Evolutionary conservation across 768 basidiomycete genomes (phyloP).

Genomic region (Macrocybe gigantea): DNA sequence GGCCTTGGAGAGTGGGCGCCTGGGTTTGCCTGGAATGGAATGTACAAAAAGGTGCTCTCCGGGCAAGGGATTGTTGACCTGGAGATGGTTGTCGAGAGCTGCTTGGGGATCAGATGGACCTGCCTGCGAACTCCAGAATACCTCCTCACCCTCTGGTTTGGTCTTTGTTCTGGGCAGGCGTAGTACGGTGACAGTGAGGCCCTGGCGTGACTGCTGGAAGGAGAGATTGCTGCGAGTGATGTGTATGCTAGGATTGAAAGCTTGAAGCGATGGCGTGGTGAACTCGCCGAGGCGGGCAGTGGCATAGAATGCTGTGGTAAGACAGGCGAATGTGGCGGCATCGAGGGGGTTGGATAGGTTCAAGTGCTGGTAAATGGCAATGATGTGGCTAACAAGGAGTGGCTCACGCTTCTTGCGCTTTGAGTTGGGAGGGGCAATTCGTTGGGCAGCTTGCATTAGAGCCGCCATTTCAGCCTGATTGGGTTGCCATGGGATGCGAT

Average conservation of each 20-base stretch:
- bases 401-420: constrained; percentile 19
- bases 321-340: constrained; percentile 27
- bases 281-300: constrained; percentile 29
- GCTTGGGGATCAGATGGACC: constrained; percentile 6
- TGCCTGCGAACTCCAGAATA: constrained; percentile 7
- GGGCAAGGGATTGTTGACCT: background rate
- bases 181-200: background rate
- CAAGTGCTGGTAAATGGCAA: constrained; percentile 13
- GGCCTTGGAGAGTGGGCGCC: background rate
- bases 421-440: constrained; percentile 20
- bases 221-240: background rate
- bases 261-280: constrained; percentile 19
- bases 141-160: constrained; percentile 4
- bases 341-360: constrained; percentile 22
- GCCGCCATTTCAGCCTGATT: constrained; percentile 18
- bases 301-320: constrained; percentile 30
- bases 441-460: constrained; percentile 19
- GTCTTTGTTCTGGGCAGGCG: constrained; percentile 2
- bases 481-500: constrained; percentile 25
- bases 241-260: background rate
- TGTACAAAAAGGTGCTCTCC: constrained; percentile 1
- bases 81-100: constrained; percentile 2
- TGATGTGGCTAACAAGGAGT: constrained; percentile 17
- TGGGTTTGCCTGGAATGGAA: background rate
- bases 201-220: background rate